A percentile compares a stretch with the other conserved stretches of the same genome.
phyloP scores from a whole-genome alignment of 805 yeast species.

The Kluyveromyces aestuarii region DNA sequence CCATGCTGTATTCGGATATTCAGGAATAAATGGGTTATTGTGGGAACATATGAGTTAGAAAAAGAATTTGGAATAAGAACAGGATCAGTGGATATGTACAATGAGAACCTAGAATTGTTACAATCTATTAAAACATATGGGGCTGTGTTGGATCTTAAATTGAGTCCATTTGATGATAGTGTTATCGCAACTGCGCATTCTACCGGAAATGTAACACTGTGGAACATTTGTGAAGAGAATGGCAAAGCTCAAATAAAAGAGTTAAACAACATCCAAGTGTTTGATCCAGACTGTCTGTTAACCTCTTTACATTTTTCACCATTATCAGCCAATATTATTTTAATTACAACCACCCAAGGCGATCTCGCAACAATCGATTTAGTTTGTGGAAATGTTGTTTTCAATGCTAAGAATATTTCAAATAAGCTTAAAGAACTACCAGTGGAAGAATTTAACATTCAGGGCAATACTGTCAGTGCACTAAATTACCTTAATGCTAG shows the following conservation, averaged over 20 bases:
- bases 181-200: conserved; percentile 64
- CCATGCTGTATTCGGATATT: conserved; percentile 73
- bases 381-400: conserved; percentile 3
- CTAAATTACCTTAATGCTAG: not conserved
- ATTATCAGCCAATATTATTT: conserved; percentile 26
- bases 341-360: conserved; percentile 66
- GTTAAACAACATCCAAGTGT: conserved; percentile 34
- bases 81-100: conserved; percentile 49
- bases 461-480: conserved; percentile 6
- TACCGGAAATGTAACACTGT: conserved; percentile 61
- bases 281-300: conserved; percentile 42
- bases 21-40: conserved; percentile 38
- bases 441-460: conserved; percentile 7
- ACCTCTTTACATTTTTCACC: conserved; percentile 60
- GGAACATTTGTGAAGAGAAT: conserved; percentile 36
- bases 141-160: conserved; percentile 73
- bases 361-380: conserved; percentile 32
- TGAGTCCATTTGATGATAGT: conserved; percentile 44
- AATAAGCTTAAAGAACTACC: conserved; percentile 7
- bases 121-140: conserved; percentile 33
- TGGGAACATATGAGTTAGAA: conserved; percentile 79
- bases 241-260: conserved; percentile 14
- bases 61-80: conserved; percentile 46
- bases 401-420: conserved; percentile 2
- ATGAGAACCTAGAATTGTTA: conserved; percentile 16